These are phyloP conservation scores for Penicillium pulvis DNA, from an alignment of 495 filamentous ascomycete genomes.

Conservation along the genomic window DNA sequence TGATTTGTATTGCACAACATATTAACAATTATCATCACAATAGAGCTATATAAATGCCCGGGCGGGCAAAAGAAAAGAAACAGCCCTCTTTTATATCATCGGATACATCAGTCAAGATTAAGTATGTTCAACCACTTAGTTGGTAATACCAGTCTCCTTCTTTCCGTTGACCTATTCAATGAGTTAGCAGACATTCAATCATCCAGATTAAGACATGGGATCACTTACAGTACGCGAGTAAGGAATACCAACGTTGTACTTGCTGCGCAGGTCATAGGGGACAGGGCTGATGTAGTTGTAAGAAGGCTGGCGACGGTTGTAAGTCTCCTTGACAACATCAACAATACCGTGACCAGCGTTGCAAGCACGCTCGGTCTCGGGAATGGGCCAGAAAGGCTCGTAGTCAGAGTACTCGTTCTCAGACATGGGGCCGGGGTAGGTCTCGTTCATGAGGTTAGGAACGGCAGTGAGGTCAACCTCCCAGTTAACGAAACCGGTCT, in stretches of 20 bases:
- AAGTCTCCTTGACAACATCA: constrained; percentile 36
- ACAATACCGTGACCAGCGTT: constrained; percentile 43
- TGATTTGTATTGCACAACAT: not conserved
- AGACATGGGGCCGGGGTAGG: constrained; percentile 45
- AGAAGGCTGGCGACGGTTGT: constrained; percentile 27
- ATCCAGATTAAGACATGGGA: not conserved
- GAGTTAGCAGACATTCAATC: not conserved
- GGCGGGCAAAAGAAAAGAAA: not conserved
- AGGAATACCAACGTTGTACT: constrained; percentile 26
- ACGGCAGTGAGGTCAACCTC: constrained; percentile 35
- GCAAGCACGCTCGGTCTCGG: constrained; percentile 37
- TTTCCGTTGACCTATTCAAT: not conserved
- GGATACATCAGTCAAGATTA: not conserved
- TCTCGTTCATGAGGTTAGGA: constrained; percentile 41
- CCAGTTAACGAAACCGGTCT: constrained; percentile 54
- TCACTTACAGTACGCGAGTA: constrained; percentile 9
- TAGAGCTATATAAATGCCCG: not conserved
- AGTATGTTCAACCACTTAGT: not conserved
- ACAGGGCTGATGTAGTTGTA: constrained; percentile 44
- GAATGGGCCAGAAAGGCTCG: constrained; percentile 38
- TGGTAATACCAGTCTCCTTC: not conserved
- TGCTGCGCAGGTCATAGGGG: constrained; percentile 33
- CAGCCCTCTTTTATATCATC: not conserved
- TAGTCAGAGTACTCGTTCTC: constrained; percentile 29
- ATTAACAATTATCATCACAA: not conserved